Conservation (phyloP, 2,329 filamentous ascomycete species). For the Trichoderma atroviride region DNA sequence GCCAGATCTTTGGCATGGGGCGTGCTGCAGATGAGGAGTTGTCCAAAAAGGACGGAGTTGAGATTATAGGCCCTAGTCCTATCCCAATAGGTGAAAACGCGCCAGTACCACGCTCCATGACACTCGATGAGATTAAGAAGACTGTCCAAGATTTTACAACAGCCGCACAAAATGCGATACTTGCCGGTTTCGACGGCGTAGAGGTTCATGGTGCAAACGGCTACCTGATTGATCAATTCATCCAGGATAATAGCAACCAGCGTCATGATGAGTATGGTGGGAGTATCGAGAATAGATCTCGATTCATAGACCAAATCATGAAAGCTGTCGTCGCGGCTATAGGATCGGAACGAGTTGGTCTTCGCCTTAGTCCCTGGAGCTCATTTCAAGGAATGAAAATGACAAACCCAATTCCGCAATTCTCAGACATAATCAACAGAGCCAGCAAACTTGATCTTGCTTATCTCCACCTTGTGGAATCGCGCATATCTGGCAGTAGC, state of each 20-base stretch:
- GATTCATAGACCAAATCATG: constrained; percentile 53
- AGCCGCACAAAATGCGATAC: constrained; percentile 58
- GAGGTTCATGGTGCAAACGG: constrained; percentile 62
- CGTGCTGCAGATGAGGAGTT: constrained; percentile 41
- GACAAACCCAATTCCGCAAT: constrained; percentile 36
- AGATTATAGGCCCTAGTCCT: not conserved
- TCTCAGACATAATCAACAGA: constrained; percentile 33
- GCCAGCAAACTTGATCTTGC: constrained; percentile 30
- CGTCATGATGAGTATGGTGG: constrained; percentile 59
- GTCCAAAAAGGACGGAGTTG: not conserved
- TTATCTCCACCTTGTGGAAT: not conserved
- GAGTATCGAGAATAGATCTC: constrained; percentile 54
- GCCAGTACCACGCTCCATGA: constrained; percentile 41
- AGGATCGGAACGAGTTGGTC: constrained; percentile 53
- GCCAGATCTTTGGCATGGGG: constrained; percentile 67
- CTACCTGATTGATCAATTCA: constrained; percentile 66
- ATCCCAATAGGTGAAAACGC: constrained; percentile 52
- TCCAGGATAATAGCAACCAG: constrained; percentile 53
- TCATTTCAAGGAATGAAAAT: constrained; percentile 36
- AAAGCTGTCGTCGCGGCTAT: constrained; percentile 45
- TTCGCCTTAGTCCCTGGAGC: constrained; percentile 59
- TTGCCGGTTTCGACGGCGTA: constrained; percentile 70
- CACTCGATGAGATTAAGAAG: constrained; percentile 60
- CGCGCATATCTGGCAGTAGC: not conserved
- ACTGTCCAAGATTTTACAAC: constrained; percentile 67